Evolutionary conservation across 495 filamentous ascomycete species (phyloP).

Genomic region (Recurvomyces mirabilis): DNA sequence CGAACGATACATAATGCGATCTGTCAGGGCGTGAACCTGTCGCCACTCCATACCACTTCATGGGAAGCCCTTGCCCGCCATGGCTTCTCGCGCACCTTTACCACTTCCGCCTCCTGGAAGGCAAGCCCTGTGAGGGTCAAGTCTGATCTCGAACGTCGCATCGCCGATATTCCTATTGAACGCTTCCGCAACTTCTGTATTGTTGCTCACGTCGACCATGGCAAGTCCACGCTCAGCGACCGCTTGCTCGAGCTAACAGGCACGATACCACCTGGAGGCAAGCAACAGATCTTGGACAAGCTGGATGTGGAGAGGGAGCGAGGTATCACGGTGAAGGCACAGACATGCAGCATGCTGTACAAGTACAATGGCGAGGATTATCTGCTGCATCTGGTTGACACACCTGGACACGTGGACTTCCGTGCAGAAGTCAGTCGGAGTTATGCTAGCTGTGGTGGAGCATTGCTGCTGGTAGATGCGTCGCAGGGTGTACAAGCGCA

Average conservation of each 20-base stretch:
- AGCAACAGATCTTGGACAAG: conserved; percentile 95
- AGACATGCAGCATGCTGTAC: conserved; percentile 97
- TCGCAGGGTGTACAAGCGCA: conserved; percentile 88
- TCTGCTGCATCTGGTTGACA: conserved; percentile 89
- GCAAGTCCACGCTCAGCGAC: conserved; percentile 88
- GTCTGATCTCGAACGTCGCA: conserved; percentile 63
- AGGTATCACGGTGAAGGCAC: conserved; percentile 96
- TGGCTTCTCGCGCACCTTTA: conserved; percentile 24
- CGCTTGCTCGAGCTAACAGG: conserved; percentile 89
- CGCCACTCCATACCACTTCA: background rate
- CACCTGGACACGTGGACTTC: conserved; percentile 96
- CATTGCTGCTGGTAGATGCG: conserved; percentile 83
- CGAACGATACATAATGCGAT: conserved; percentile 17
- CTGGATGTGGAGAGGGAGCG: conserved; percentile 92
- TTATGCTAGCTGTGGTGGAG: conserved; percentile 91
- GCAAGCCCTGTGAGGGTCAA: conserved; percentile 23
- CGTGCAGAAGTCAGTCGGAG: conserved; percentile 87
- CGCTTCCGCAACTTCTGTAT: conserved; percentile 97
- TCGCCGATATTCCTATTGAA: conserved; percentile 76
- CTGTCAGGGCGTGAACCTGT: background rate
- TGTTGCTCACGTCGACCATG: conserved; percentile 97
- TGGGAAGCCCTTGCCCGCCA: background rate
- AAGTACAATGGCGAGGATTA: conserved; percentile 78
- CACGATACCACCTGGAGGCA: conserved; percentile 73
- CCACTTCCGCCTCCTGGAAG: conserved; percentile 30